Conservation (phyloP, 2,329 filamentous ascomycete species). For the Colletotrichum trifolii region DNA sequence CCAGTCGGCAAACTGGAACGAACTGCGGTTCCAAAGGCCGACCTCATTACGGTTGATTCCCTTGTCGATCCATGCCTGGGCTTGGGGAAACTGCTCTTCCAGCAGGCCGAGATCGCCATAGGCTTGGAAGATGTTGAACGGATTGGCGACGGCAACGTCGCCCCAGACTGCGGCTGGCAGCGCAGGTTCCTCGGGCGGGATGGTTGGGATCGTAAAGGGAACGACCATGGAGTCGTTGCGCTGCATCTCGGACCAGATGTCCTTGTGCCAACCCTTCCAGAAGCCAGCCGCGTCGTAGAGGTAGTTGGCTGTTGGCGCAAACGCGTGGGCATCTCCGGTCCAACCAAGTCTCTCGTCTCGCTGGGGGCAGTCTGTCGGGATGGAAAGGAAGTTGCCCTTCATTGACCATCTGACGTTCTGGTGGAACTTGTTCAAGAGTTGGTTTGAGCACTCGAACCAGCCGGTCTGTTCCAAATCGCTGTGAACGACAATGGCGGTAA, state of each 20-base stretch:
- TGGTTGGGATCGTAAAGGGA: constrained; percentile 44
- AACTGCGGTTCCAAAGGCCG: constrained; percentile 53
- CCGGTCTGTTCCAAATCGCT: constrained; percentile 63
- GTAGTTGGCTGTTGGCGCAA: constrained; percentile 62
- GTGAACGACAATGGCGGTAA: constrained; percentile 54
- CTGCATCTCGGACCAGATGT: constrained; percentile 52
- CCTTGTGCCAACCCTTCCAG: constrained; percentile 60
- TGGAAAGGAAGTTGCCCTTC: constrained; percentile 66
- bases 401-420: constrained; percentile 67
- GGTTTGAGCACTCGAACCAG: constrained; percentile 62
- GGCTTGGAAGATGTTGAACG: constrained; percentile 53
- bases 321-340: constrained; percentile 63
- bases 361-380: constrained; percentile 69
- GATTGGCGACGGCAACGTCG: constrained; percentile 53
- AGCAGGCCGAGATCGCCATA: constrained; percentile 52
- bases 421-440: constrained; percentile 64
- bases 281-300: constrained; percentile 65
- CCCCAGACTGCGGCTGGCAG: constrained; percentile 53
- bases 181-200: constrained; percentile 39
- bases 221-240: constrained; percentile 39
- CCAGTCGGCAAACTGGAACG: constrained; percentile 59
- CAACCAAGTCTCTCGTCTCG: constrained; percentile 65
- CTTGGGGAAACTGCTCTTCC: constrained; percentile 51
- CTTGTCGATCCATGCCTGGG: constrained; percentile 52
- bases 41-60: constrained; percentile 47